These are phyloP conservation scores for Lathyrus sativus DNA, from an alignment of 306 rosid genomes.

Conservation along the genomic window DNA sequence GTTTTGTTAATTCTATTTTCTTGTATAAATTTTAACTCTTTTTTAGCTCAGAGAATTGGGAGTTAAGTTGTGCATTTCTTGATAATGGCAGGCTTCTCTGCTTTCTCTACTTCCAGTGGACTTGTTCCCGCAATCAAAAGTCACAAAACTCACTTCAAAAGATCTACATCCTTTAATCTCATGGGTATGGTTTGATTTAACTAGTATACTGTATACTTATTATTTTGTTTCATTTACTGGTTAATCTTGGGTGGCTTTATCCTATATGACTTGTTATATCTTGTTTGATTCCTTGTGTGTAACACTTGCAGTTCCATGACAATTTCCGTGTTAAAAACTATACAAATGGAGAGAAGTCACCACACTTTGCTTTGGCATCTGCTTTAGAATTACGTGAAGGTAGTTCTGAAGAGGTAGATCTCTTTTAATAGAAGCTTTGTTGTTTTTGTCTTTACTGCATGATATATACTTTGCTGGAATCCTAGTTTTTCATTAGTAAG, in stretches of 20 bases:
- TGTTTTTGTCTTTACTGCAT: slow-evolving; percentile 17
- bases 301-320: slow-evolving; percentile 68
- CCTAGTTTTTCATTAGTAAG: slow-evolving; percentile 25
- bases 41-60: slow-evolving; percentile 20
- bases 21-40: not conserved
- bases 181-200: slow-evolving; percentile 71
- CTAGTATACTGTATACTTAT: slow-evolving; percentile 22
- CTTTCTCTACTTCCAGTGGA: slow-evolving; percentile 82
- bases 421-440: slow-evolving; percentile 24
- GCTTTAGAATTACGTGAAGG: slow-evolving; percentile 62
- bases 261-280: slow-evolving; percentile 23
- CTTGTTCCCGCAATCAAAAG: slow-evolving; percentile 58
- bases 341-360: slow-evolving; percentile 37
- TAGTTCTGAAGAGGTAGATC: slow-evolving; percentile 83
- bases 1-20: slow-evolving; percentile 25
- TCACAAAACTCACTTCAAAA: slow-evolving; percentile 56
- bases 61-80: slow-evolving; percentile 40
- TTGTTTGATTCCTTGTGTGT: slow-evolving; percentile 39
- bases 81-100: slow-evolving; percentile 76
- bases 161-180: slow-evolving; percentile 61
- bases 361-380: slow-evolving; percentile 35
- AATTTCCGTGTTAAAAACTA: slow-evolving; percentile 64
- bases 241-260: slow-evolving; percentile 26
- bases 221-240: slow-evolving; percentile 32
- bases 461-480: slow-evolving; percentile 23